Evolutionary conservation across 2,329 filamentous ascomycete genomes (phyloP).

Genomic region (Paramyrothecium roridum): DNA sequence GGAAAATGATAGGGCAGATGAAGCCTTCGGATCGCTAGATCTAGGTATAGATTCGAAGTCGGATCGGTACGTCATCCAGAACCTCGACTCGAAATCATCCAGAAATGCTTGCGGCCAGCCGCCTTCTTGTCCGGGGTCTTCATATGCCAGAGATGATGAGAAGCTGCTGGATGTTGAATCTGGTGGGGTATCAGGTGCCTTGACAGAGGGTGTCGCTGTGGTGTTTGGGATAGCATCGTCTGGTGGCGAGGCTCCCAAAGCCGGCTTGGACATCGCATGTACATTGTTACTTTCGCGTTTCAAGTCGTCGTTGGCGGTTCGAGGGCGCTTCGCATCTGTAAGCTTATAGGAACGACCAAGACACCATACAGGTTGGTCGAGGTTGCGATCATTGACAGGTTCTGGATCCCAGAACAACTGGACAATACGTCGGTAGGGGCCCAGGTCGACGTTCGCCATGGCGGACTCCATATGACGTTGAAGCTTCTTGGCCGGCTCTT

Average conservation of each 20-base stretch:
- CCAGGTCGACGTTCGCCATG: slow-evolving; percentile 64
- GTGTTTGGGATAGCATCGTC: slow-evolving; percentile 12
- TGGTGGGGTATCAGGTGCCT: slow-evolving; percentile 40
- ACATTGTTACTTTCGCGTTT: neutral
- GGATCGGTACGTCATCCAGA: slow-evolving; percentile 96
- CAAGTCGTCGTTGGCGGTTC: slow-evolving; percentile 17
- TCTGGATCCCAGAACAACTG: slow-evolving; percentile 92
- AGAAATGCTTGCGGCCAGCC: slow-evolving; percentile 86
- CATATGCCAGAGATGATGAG: slow-evolving; percentile 48
- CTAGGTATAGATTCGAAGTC: slow-evolving; percentile 81
- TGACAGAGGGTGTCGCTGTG: slow-evolving; percentile 11
- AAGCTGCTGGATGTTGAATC: slow-evolving; percentile 49
- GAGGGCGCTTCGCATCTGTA: slow-evolving; percentile 11
- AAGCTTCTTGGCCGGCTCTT: neutral
- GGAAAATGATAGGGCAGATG: slow-evolving; percentile 71
- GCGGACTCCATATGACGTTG: slow-evolving; percentile 26
- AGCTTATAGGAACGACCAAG: slow-evolving; percentile 57
- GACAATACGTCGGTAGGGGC: slow-evolving; percentile 75
- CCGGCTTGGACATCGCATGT: neutral
- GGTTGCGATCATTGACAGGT: slow-evolving; percentile 71
- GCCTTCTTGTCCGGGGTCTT: slow-evolving; percentile 38
- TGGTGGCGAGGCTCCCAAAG: slow-evolving; percentile 6
- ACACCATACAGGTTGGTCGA: slow-evolving; percentile 78
- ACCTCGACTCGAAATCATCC: slow-evolving; percentile 85
- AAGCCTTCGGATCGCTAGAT: slow-evolving; percentile 70